phyloP scores from a whole-genome alignment of 2,329 filamentous ascomycete genomes.

The Paecilomyces sp. region DNA sequence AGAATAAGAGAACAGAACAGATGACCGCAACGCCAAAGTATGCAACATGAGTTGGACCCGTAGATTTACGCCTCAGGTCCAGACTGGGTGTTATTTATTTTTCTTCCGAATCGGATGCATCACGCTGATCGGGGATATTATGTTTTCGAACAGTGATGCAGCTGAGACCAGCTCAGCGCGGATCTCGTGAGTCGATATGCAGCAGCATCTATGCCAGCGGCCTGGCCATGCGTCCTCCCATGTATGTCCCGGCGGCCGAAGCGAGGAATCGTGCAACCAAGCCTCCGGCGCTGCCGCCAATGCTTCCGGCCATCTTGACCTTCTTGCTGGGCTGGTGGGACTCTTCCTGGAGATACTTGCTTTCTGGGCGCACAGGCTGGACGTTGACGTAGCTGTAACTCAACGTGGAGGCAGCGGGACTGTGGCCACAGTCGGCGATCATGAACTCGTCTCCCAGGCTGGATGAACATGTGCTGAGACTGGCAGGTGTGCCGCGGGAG shows the following conservation, averaged over 20 bases:
- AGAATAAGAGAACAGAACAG: neutral
- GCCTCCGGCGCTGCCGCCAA: constrained; percentile 20
- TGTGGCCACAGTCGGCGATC: constrained; percentile 24
- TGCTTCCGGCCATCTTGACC: constrained; percentile 25
- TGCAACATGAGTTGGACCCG: neutral
- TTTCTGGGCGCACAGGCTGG: constrained; percentile 17
- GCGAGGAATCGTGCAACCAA: constrained; percentile 38
- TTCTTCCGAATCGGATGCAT: neutral
- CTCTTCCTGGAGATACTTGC: constrained; percentile 22
- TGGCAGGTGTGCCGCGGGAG: constrained; percentile 37
- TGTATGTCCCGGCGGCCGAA: constrained; percentile 35
- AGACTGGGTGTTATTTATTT: neutral
- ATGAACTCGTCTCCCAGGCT: constrained; percentile 26
- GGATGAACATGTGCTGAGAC: constrained; percentile 32
- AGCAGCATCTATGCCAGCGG: constrained; percentile 13
- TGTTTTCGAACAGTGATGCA: neutral
- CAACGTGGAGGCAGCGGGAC: constrained; percentile 23
- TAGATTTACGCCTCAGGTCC: neutral
- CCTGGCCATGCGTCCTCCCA: constrained; percentile 29
- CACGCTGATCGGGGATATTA: neutral
- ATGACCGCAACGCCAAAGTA: neutral
- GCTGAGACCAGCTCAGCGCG: neutral
- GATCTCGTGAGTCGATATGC: neutral
- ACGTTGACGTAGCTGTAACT: constrained; percentile 30
- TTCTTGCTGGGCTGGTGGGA: constrained; percentile 34